Conservation (phyloP, 208 protist species). For the Trypanosoma brucei region DNA sequence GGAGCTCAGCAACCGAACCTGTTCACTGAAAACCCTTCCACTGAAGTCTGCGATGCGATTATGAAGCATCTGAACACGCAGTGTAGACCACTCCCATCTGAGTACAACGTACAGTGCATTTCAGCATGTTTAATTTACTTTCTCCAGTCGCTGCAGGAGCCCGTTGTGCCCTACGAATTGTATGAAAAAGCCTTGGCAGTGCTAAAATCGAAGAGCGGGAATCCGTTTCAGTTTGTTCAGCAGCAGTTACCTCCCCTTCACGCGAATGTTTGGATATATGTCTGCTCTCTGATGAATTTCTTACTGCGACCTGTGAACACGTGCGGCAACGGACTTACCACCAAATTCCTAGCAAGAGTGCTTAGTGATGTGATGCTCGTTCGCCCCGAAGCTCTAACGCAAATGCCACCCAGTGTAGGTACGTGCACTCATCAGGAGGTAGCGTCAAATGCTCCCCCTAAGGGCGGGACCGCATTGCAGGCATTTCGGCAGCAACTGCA, state of each 20-base stretch:
- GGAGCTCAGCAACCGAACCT: slow-evolving; percentile 31
- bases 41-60: slow-evolving; percentile 37
- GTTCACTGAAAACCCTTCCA: slow-evolving; percentile 50
- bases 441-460: slow-evolving; percentile 19
- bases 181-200: slow-evolving; percentile 60
- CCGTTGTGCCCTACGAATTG: slow-evolving; percentile 67
- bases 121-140: slow-evolving; percentile 70
- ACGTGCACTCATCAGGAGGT: slow-evolving; percentile 23
- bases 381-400: slow-evolving; percentile 23
- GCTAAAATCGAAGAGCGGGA: slow-evolving; percentile 40
- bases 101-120: slow-evolving; percentile 40
- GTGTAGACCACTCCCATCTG: slow-evolving; percentile 28
- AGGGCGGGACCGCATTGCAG: slow-evolving; percentile 52
- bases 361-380: slow-evolving; percentile 67
- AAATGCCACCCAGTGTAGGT: neutral
- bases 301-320: slow-evolving; percentile 62
- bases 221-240: slow-evolving; percentile 54
- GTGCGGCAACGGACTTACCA: slow-evolving; percentile 54
- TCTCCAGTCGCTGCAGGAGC: slow-evolving; percentile 70
- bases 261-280: slow-evolving; percentile 83
- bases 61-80: slow-evolving; percentile 69
- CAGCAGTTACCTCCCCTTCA: slow-evolving; percentile 68
- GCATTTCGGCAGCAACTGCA: slow-evolving; percentile 60
- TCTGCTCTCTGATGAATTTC: slow-evolving; percentile 80
- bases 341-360: slow-evolving; percentile 46